Evolutionary conservation across 2,329 filamentous ascomycete genomes (phyloP).

Genomic region (Endoconidiophora laricicola): DNA sequence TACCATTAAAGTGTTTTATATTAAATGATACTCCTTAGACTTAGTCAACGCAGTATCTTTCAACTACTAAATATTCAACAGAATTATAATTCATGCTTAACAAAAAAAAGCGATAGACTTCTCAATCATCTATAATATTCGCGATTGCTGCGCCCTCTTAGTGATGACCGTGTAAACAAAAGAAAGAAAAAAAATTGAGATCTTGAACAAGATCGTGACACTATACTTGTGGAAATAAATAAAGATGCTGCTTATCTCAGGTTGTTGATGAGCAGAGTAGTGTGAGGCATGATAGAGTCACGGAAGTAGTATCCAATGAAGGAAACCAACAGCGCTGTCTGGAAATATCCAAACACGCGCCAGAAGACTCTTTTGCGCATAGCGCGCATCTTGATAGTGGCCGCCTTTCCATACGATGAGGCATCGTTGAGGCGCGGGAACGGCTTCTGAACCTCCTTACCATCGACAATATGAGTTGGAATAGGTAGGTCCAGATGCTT

Average conservation of each 20-base stretch:
- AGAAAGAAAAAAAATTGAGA: background rate
- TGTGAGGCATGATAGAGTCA: conserved; percentile 1
- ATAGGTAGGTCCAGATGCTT: conserved; percentile 23
- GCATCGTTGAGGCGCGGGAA: conserved; percentile 16
- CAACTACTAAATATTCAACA: too few relatives aligned
- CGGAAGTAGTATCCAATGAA: conserved; percentile 9
- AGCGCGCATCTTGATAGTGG: conserved; percentile 9
- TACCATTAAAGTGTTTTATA: conserved; percentile 1
- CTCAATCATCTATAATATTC: too few relatives aligned
- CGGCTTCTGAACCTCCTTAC: conserved; percentile 13
- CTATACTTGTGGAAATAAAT: too few relatives aligned
- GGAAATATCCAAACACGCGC: conserved; percentile 12
- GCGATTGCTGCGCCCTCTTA: too few relatives aligned
- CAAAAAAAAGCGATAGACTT: too few relatives aligned
- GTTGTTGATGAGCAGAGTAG: background rate
- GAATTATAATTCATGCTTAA: too few relatives aligned
- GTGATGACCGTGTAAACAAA: background rate
- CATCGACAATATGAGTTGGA: conserved; percentile 20
- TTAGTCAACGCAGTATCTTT: too few relatives aligned
- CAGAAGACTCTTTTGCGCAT: conserved; percentile 13
- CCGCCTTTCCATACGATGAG: conserved; percentile 9
- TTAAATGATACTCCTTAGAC: background rate
- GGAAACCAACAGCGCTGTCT: conserved; percentile 9
- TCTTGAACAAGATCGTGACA: too few relatives aligned
- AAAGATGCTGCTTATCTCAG: too few relatives aligned